Conservation (phyloP, 2,329 filamentous ascomycete species). For the Exophiala lecanii-corni region DNA sequence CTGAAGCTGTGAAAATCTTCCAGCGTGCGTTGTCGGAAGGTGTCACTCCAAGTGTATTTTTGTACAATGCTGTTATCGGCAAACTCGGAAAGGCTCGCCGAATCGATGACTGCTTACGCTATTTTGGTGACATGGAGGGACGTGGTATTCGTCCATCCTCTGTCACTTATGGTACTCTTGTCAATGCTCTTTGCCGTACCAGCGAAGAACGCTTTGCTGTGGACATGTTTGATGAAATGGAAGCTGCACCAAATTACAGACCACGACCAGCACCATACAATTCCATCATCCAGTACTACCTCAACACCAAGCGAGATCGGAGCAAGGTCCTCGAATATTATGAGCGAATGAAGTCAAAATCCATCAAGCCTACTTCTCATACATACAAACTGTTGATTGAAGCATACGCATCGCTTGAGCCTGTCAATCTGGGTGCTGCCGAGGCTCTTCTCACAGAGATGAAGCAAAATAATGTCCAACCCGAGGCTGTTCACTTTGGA, state of each 20-base stretch:
- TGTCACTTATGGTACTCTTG: conserved; percentile 95
- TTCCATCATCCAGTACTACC: conserved; percentile 99
- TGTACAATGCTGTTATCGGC: conserved; percentile 97
- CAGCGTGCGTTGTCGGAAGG: conserved; percentile 88
- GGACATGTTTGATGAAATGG: conserved; percentile 98
- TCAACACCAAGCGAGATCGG: conserved; percentile 95
- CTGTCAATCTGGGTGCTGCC: conserved; percentile 80
- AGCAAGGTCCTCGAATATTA: conserved; percentile 91
- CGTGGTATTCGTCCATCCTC: conserved; percentile 92
- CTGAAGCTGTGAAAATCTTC: conserved; percentile 96
- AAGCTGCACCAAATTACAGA: conserved; percentile 98
- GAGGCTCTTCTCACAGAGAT: conserved; percentile 79
- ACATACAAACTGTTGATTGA: conserved; percentile 98
- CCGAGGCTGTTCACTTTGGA: conserved; percentile 92
- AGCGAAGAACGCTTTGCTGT: conserved; percentile 97
- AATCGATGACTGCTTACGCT: conserved; percentile 96
- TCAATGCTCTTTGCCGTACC: conserved; percentile 94
- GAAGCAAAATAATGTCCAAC: conserved; percentile 64
- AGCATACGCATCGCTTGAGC: conserved; percentile 88
- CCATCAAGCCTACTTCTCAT: conserved; percentile 87
- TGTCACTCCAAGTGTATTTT: conserved; percentile 90
- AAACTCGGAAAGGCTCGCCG: conserved; percentile 97
- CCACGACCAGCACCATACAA: conserved; percentile 96
- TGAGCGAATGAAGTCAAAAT: conserved; percentile 82
- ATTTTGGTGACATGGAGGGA: conserved; percentile 95